Evolutionary conservation across 2,329 filamentous ascomycete species (phyloP), one percentile per base, ranked within the genome.

Genomic region (Cladophialophora exuberans): DNA sequence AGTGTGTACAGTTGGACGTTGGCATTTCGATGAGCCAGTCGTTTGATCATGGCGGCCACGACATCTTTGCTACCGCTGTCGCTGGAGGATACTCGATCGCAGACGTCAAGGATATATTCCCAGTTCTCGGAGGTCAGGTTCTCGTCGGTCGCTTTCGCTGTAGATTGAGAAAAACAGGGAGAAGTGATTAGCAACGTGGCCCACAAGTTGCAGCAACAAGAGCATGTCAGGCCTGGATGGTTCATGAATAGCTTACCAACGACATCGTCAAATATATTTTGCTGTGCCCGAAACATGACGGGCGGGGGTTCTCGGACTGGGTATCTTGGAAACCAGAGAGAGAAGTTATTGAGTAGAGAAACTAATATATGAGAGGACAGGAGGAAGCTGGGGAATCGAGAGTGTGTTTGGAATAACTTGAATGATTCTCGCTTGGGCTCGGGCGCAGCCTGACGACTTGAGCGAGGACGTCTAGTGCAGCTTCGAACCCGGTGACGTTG

Each of bases 1-100:
- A 97, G 84, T 10, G 92, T 96, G 73, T 97, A 97, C 17, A 97
- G 84, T 75, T 97, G 92, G 22, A 97, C 92, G 72, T 97, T 96
- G 60, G 92, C 92, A 73, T 97, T 97, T 64, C 92, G 87, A 73
- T 97, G 91, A 53, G 91, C 90, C 52, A 97, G 81, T 36, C 92
- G 83, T 77, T 93, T 95, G 74, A 97, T 96, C 78, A 97, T 83
- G 68, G 90, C 88, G 67, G 90, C 88, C 51, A 95, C 89, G 11
- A 86, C 90, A 76, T 95, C 89, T 77, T 93, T 93, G 63, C 56
- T 54, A 2, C 61, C 61, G 28, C 39, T 59, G 44, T 83, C 79
- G 56, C 77, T 75, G 20, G 72, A 72, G 35, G 70, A 71, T 36
- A 83, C 81, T 67, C 81, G 83, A 68, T 84, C 81, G 70, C 81